Percentiles rank a stretch among this genome's conserved stretches.
Conservation (phyloP, 2,329 filamentous ascomycete genomes). For the Microcyclosporella mali region DNA sequence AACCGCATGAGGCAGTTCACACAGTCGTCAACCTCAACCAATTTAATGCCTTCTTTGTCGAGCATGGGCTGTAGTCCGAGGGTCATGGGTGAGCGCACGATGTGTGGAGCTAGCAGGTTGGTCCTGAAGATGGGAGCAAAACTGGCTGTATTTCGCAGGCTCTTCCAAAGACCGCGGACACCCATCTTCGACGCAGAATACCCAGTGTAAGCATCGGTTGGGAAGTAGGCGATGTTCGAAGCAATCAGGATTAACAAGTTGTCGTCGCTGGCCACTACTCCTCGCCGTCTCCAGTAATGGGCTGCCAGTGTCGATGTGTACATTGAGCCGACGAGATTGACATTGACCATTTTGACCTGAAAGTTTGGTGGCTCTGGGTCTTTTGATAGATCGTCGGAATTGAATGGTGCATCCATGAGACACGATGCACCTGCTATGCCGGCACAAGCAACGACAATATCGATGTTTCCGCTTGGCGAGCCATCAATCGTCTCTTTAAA, state of each 20-base stretch:
- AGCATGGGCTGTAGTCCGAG: slow-evolving; percentile 6
- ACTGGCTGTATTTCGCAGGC: not conserved
- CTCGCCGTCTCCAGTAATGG: slow-evolving; percentile 5
- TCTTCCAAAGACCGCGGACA: slow-evolving; percentile 8
- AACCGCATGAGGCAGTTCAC: slow-evolving; percentile 9
- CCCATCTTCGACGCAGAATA: slow-evolving; percentile 10
- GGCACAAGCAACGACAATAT: slow-evolving; percentile 29
- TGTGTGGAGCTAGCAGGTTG: slow-evolving; percentile 11
- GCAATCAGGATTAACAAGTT: slow-evolving; percentile 8
- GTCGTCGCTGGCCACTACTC: not conserved
- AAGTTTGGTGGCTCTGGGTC: slow-evolving; percentile 1
- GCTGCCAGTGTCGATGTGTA: slow-evolving; percentile 10
- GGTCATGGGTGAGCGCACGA: slow-evolving; percentile 11
- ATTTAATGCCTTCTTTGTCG: slow-evolving; percentile 5
- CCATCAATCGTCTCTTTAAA: slow-evolving; percentile 28
- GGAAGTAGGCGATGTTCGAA: slow-evolving; percentile 7
- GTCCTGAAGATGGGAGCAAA: slow-evolving; percentile 1
- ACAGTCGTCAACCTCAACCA: slow-evolving; percentile 7
- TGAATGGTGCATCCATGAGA: slow-evolving; percentile 4
- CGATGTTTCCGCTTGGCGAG: slow-evolving; percentile 21
- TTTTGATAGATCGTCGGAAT: not conserved
- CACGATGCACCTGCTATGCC: slow-evolving; percentile 14
- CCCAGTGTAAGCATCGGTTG: slow-evolving; percentile 3
- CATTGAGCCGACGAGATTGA: slow-evolving; percentile 8
- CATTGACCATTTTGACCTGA: slow-evolving; percentile 6